Percentiles rank a stretch among this genome's conserved stretches.
Conservation (phyloP, 2,329 filamentous ascomycete genomes). For the Orbilia brochopaga region DNA sequence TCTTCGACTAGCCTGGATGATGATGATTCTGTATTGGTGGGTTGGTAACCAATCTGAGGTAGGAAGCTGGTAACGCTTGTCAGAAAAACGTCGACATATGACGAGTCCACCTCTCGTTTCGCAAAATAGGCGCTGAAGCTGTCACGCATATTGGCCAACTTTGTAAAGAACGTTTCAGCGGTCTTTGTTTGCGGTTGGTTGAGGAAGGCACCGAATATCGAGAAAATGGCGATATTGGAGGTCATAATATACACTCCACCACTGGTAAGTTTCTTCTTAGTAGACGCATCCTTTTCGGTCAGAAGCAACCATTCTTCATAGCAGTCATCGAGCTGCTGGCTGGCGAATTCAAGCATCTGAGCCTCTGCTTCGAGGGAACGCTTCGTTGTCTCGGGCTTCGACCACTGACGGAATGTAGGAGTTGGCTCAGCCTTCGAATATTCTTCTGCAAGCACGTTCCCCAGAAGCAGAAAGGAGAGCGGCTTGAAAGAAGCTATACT, state of each 20-base stretch:
- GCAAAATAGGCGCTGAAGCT: slow-evolving; percentile 29
- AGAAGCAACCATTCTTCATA: slow-evolving; percentile 28
- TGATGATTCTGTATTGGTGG: slow-evolving; percentile 5
- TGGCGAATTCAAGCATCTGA: slow-evolving; percentile 41
- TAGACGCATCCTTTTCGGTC: not conserved
- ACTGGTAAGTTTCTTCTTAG: slow-evolving; percentile 10
- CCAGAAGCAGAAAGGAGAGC: slow-evolving; percentile 44
- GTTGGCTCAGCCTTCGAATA: slow-evolving; percentile 9
- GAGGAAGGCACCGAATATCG: slow-evolving; percentile 38
- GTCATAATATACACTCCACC: slow-evolving; percentile 20
- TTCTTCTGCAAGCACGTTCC: slow-evolving; percentile 35
- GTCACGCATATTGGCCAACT: slow-evolving; percentile 15
- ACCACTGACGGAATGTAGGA: slow-evolving; percentile 20
- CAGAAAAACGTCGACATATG: slow-evolving; percentile 20
- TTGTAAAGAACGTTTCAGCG: slow-evolving; percentile 36
- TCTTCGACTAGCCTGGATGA: slow-evolving; percentile 23
- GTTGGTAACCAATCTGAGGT: slow-evolving; percentile 21
- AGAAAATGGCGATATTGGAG: slow-evolving; percentile 21
- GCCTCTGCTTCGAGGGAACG: slow-evolving; percentile 32
- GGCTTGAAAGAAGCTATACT: slow-evolving; percentile 44
- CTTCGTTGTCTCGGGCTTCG: slow-evolving; percentile 30
- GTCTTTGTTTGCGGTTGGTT: slow-evolving; percentile 34
- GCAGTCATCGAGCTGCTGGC: slow-evolving; percentile 29
- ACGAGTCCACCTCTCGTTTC: slow-evolving; percentile 9
- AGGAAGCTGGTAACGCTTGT: slow-evolving; percentile 20